Percentiles rank a stretch among this genome's conserved stretches.
These are phyloP conservation scores for Dryas octopetala DNA, from an alignment of 306 rosid genomes.

Conservation along the genomic window DNA sequence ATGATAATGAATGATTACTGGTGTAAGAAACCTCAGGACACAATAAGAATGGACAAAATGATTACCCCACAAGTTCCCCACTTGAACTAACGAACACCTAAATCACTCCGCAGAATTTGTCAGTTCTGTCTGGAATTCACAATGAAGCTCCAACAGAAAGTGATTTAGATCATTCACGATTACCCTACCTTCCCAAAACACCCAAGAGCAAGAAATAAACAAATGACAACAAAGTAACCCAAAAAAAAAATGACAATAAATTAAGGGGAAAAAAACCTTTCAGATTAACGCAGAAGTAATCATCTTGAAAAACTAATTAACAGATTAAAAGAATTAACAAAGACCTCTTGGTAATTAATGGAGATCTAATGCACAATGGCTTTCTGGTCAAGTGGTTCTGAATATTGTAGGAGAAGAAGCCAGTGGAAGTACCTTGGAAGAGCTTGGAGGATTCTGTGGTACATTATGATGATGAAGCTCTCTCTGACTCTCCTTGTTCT, in stretches of 20 bases:
- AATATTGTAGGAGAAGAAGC: conserved; percentile 68
- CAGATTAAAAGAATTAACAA: conserved; percentile 32
- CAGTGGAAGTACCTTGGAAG: conserved; percentile 84
- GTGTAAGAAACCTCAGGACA: conserved; percentile 31
- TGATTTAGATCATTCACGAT: conserved; percentile 32
- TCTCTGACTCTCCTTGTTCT: conserved; percentile 36
- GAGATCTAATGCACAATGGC: conserved; percentile 45
- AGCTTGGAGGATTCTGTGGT: conserved; percentile 56
- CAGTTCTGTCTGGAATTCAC: conserved; percentile 41
- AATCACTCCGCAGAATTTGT: conserved; percentile 32
- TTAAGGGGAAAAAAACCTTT: neutral
- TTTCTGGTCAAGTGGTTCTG: conserved; percentile 39
- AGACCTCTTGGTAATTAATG: conserved; percentile 24
- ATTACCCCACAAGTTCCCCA: conserved; percentile 37
- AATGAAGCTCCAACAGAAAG: conserved; percentile 18
- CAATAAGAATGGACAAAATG: conserved; percentile 29
- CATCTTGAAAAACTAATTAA: conserved; percentile 29
- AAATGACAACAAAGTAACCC: neutral
- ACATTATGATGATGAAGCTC: conserved; percentile 27
- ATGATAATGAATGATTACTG: conserved; percentile 38
- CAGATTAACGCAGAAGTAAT: conserved; percentile 34
- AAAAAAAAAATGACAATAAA: conserved; percentile 13
- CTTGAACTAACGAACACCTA: conserved; percentile 27
- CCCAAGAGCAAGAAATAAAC: conserved; percentile 4
- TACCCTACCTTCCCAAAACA: conserved; percentile 22